Conservation (phyloP, 1,284 basidiomycete species). For the Cryptococcus hybrid region DNA sequence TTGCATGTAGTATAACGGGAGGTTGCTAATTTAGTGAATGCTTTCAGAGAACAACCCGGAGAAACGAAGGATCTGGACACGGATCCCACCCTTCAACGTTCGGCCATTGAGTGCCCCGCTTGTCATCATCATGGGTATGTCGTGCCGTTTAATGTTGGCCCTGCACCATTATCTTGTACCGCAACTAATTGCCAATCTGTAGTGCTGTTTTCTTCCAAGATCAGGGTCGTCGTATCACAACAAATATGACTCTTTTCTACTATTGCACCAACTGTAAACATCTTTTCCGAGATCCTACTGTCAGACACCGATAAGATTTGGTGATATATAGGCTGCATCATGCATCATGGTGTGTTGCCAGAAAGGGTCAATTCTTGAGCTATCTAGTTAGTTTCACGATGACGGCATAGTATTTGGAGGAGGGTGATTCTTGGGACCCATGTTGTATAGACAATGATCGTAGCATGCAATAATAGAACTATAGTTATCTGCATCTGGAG, state of each 20-base stretch:
- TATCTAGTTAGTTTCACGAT: too few species aligned
- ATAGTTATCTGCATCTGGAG: background rate
- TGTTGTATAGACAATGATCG: slow-evolving; percentile 1
- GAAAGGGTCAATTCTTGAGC: too few species aligned
- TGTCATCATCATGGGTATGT: slow-evolving; percentile 48
- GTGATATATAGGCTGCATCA: too few species aligned
- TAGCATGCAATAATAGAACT: too few species aligned
- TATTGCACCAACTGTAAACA: slow-evolving; percentile 84
- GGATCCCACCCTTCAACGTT: slow-evolving; percentile 74
- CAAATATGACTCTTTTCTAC: slow-evolving; percentile 76
- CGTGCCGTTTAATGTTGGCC: background rate
- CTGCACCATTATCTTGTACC: too few species aligned
- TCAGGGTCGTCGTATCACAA: slow-evolving; percentile 89
- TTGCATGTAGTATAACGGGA: too few species aligned
- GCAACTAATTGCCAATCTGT: background rate
- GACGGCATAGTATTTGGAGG: too few species aligned
- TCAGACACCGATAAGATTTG: slow-evolving; percentile 16
- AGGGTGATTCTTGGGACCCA: too few species aligned
- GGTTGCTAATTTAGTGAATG: background rate
- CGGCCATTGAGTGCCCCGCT: slow-evolving; percentile 49
- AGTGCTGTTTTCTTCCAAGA: slow-evolving; percentile 92
- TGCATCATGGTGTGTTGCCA: too few species aligned
- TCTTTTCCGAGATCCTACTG: slow-evolving; percentile 66
- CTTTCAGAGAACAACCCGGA: slow-evolving; percentile 82
- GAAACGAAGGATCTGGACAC: slow-evolving; percentile 85